Evolutionary conservation across 2,329 filamentous ascomycete genomes (phyloP).

Genomic region (Colletotrichum sp.): DNA sequence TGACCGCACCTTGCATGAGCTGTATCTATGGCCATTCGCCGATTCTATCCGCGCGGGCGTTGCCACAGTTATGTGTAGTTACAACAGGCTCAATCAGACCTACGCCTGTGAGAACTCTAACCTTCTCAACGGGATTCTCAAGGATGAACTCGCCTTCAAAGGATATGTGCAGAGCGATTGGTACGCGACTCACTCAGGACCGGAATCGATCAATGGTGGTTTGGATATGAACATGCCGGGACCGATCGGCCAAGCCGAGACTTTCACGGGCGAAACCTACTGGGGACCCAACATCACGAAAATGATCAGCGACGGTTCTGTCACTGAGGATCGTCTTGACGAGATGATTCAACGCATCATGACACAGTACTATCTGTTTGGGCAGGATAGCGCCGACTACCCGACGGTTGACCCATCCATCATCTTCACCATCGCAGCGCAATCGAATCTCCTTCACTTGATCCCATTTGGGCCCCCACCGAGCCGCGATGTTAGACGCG

Average conservation of each 20-base stretch:
- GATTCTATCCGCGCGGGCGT: constrained; percentile 72
- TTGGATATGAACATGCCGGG: constrained; percentile 87
- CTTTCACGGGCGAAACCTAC: constrained; percentile 58
- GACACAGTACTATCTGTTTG: constrained; percentile 63
- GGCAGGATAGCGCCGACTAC: constrained; percentile 50
- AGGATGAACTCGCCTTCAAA: constrained; percentile 76
- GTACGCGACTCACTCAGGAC: constrained; percentile 79
- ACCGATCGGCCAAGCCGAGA: constrained; percentile 39
- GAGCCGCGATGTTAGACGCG: constrained; percentile 59
- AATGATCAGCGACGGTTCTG: constrained; percentile 60
- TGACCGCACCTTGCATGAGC: constrained; percentile 71
- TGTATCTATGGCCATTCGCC: constrained; percentile 72
- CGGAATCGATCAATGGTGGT: constrained; percentile 68
- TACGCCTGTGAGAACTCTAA: constrained; percentile 71
- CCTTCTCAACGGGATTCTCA: constrained; percentile 67
- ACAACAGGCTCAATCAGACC: constrained; percentile 73
- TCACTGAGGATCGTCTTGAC: constrained; percentile 65
- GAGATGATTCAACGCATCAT: constrained; percentile 72
- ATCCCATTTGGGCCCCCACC: constrained; percentile 42
- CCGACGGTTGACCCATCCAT: constrained; percentile 40
- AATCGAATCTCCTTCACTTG: neutral
- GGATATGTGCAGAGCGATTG: constrained; percentile 69
- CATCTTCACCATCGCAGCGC: constrained; percentile 1
- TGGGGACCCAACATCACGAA: constrained; percentile 65
- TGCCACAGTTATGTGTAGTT: constrained; percentile 74